Conservation (phyloP, 148 eudicot species). For the Simmondsia chinensis region DNA sequence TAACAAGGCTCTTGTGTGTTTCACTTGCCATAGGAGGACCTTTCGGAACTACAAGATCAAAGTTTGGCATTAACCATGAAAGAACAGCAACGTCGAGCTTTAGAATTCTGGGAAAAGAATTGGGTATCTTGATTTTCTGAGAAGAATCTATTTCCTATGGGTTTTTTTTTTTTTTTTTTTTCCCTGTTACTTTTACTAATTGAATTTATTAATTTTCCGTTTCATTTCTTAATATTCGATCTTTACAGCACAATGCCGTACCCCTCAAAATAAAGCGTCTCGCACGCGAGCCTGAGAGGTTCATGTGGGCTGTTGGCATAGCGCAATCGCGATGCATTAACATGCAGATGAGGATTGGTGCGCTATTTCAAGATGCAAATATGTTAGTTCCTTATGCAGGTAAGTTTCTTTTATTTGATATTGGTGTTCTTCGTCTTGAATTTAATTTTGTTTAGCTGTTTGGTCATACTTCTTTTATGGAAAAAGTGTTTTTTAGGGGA, state of each 20-base stretch:
- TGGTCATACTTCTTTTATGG: too few species aligned
- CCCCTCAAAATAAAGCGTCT: conserved; percentile 92
- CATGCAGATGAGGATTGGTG: conserved; percentile 74
- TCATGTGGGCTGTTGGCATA: conserved; percentile 86
- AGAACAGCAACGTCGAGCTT: conserved; percentile 60
- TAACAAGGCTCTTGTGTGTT: neutral
- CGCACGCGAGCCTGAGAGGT: conserved; percentile 80
- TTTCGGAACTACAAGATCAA: conserved; percentile 77
- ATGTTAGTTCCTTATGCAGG: conserved; percentile 97
- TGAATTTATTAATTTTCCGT: neutral
- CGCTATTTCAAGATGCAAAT: conserved; percentile 75
- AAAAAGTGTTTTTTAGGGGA: too few species aligned
- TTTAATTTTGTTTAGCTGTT: too few species aligned
- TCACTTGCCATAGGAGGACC: conserved; percentile 66
- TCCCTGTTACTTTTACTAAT: neutral
- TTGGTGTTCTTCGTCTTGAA: neutral
- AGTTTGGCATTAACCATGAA: conserved; percentile 54
- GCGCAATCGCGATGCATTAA: conserved; percentile 81
- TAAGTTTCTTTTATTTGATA: conserved; percentile 20
- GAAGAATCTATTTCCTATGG: conserved; percentile 1
- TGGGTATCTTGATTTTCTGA: conserved; percentile 54
- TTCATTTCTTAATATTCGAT: neutral
- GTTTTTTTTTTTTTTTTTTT: conserved; percentile 4
- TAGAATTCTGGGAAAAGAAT: conserved; percentile 94
- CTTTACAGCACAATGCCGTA: conserved; percentile 68